These are phyloP conservation scores for Carex arenaria DNA, from an alignment of 202 grass and related monocot species.

Conservation along the genomic window DNA sequence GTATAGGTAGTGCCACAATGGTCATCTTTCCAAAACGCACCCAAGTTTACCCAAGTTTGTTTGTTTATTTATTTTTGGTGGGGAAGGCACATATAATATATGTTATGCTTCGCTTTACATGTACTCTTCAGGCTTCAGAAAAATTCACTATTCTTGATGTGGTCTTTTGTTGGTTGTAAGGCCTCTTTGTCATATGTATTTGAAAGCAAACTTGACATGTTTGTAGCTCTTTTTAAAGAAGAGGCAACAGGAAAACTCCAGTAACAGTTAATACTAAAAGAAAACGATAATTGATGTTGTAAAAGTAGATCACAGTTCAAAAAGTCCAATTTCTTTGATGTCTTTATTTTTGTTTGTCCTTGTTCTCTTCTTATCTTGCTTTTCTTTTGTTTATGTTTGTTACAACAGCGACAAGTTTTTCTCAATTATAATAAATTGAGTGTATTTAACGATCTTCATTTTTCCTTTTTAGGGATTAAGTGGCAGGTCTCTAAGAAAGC, in stretches of 20 bases:
- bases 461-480: constrained; percentile 57
- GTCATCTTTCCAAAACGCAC: neutral
- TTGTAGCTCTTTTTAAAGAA: neutral
- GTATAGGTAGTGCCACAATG: neutral
- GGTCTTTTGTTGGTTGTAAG: neutral
- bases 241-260: neutral
- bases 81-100: neutral
- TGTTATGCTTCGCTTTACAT: neutral
- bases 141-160: neutral
- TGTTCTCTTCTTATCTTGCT: neutral
- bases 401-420: too few relatives aligned
- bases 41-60: neutral
- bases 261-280: neutral
- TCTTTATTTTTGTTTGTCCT: neutral
- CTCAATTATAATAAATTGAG: too few relatives aligned
- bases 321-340: neutral
- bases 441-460: neutral
- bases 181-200: neutral
- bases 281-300: neutral
- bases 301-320: neutral
- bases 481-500: constrained; percentile 81
- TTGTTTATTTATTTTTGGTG: neutral
- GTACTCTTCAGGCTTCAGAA: neutral
- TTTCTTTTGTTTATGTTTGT: neutral
- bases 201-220: neutral